Evolutionary conservation across 345 rosid genomes (phyloP).

Genomic region (Pugionium cornutum): DNA sequence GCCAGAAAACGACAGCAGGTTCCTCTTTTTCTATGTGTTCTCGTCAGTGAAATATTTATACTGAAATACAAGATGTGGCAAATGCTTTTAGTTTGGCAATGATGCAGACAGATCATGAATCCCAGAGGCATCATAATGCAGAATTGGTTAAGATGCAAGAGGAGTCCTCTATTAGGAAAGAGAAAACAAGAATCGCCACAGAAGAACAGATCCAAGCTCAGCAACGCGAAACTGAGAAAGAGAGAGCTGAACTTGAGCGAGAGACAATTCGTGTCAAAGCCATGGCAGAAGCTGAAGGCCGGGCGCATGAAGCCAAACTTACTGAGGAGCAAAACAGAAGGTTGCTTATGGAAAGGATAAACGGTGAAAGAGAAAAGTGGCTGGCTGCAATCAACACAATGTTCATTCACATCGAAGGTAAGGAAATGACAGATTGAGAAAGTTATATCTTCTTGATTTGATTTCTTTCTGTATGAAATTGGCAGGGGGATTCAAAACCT

Average conservation of each 20-base stretch:
- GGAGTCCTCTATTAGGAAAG: conserved; percentile 74
- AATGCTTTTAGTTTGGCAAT: conserved; percentile 29
- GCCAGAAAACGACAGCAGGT: conserved; percentile 93
- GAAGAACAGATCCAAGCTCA: conserved; percentile 97
- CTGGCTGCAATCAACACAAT: conserved; percentile 90
- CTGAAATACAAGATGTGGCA: not conserved
- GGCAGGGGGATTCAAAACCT: conserved; percentile 77
- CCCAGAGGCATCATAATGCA: conserved; percentile 76
- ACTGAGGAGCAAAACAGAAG: conserved; percentile 86
- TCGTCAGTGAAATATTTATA: not conserved
- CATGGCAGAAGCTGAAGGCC: conserved; percentile 97
- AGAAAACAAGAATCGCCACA: conserved; percentile 70
- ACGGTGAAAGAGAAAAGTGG: conserved; percentile 96
- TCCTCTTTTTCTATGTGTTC: not conserved
- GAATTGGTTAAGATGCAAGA: conserved; percentile 94
- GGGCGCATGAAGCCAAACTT: conserved; percentile 86
- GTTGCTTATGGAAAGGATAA: conserved; percentile 72
- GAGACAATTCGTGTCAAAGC: conserved; percentile 95
- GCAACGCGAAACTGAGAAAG: conserved; percentile 92
- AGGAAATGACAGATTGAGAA: not conserved
- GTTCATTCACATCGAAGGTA: conserved; percentile 90
- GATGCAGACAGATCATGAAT: conserved; percentile 85
- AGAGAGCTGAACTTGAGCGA: conserved; percentile 87
- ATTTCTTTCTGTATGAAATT: not conserved
- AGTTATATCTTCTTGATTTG: not conserved